Evolutionary conservation across 2,329 filamentous ascomycete species (phyloP).

Genomic region (Fusarium guadeloupense): DNA sequence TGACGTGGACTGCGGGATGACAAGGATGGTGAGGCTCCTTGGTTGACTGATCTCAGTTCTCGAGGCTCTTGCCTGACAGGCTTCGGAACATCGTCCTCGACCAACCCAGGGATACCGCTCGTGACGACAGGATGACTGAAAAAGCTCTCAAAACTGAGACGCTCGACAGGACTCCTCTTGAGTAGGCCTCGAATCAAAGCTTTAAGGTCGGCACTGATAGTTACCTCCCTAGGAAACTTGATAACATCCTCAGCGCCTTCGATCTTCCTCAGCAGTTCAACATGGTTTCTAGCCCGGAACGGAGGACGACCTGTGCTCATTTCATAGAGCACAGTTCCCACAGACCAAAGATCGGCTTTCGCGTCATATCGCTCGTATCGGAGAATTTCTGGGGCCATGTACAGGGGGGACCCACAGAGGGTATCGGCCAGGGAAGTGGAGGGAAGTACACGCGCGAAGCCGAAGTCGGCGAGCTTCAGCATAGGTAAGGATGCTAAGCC

Average conservation of each 20-base stretch:
- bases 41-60: constrained; percentile 50
- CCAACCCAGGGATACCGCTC: constrained; percentile 79
- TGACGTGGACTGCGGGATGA: constrained; percentile 50
- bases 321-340: constrained; percentile 93
- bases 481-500: constrained; percentile 89
- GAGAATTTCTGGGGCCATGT: constrained; percentile 98
- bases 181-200: constrained; percentile 80
- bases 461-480: constrained; percentile 98
- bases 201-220: constrained; percentile 80
- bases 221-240: constrained; percentile 77
- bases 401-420: constrained; percentile 93
- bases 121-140: constrained; percentile 80
- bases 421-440: constrained; percentile 94
- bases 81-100: constrained; percentile 75
- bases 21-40: constrained; percentile 42
- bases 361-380: constrained; percentile 98
- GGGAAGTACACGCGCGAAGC: constrained; percentile 93
- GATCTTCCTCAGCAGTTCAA: constrained; percentile 91
- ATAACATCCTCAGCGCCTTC: constrained; percentile 89
- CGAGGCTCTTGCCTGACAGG: constrained; percentile 50
- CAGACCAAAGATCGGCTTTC: constrained; percentile 96
- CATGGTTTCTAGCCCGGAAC: constrained; percentile 92
- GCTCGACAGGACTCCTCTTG: constrained; percentile 85
- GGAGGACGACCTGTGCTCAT: constrained; percentile 93
- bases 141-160: constrained; percentile 86